Conservation (phyloP, 2,329 filamentous ascomycete genomes). For the Hymenotorrendiella dingleyae region DNA sequence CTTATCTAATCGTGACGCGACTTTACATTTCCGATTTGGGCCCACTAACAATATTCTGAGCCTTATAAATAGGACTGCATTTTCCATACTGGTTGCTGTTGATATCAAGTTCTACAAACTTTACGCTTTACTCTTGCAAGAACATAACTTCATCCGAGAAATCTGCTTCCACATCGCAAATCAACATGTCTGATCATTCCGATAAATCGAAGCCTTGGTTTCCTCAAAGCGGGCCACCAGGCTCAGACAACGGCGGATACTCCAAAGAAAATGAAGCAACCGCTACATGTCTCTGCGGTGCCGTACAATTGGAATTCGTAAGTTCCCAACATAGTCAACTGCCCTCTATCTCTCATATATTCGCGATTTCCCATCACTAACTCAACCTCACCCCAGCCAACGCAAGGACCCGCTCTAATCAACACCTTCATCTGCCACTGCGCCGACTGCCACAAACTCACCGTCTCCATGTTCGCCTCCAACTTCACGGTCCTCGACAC, state of each 20-base stretch:
- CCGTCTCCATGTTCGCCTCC: constrained; percentile 54
- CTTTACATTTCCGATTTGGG: no score
- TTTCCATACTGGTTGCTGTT: no score
- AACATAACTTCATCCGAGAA: no score
- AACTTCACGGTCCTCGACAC: constrained; percentile 47
- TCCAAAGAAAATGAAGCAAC: constrained; percentile 44
- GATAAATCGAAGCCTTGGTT: constrained; percentile 32
- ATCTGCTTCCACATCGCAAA: no score
- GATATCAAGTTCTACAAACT: no score
- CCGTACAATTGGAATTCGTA: constrained; percentile 49
- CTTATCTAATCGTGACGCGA: no score
- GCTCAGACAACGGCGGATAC: constrained; percentile 36
- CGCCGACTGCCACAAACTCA: constrained; percentile 55
- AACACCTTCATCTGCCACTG: constrained; percentile 54
- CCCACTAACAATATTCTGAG: no score
- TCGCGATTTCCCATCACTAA: background rate
- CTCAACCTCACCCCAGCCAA: constrained; percentile 33
- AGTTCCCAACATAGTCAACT: constrained; percentile 18
- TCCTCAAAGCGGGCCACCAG: constrained; percentile 35
- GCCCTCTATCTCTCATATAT: background rate
- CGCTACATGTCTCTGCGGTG: constrained; percentile 54
- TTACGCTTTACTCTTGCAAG: no score
- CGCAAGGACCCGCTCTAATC: constrained; percentile 38
- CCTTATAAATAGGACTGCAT: no score
- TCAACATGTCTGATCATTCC: constrained; percentile 4